Base-by-base conservation (phyloP, 176 grass and related monocot genomes). In the Chrysopogon serrulatus region DNA sequence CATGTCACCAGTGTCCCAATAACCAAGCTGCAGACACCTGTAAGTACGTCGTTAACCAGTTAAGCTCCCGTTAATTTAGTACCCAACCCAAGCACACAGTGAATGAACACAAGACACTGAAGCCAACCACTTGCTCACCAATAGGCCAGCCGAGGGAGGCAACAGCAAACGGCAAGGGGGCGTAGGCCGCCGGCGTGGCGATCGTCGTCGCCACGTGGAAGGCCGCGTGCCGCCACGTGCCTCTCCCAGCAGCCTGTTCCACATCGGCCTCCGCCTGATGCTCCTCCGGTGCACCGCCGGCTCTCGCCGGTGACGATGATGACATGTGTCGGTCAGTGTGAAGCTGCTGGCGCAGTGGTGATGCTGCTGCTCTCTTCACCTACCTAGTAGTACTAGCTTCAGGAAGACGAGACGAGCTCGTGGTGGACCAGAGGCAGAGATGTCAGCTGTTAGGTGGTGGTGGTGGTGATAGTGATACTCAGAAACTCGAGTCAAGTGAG, bases 131-230 rank as follows among this genome's bases (percentile, higher is more conserved):
- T 7, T 18, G 35, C 53, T 56, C 65, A 97, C 94, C 85, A 21
- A 92, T 77, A 82, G 92, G 83, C 94, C 94, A 97, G 76, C 92
- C 90, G 24, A 97, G 92, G 79, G 92, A 94, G 44, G 90, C 90
- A 3, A 97, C 82, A 13, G 94, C 92, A 47, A 92, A 97, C 32
- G 92, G 85, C 76, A 97, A 64, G 40, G 92, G 94, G 2, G 90
- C 92, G 8, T 94, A 97, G 37, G 94, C 94, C 2, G 92, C 94
- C 4, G 92, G 94, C 32, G 90, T 97, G 87, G 94, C 92, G 59
- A 97, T 94, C 19, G 92, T 97, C 19, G 89, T 97, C 5, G 87
- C 90, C 39, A 94, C 83, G 31, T 97, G 92, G 85, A 92, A 92
- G 32, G 89, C 92, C 12, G 94, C 87, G 49, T 97, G 94, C 43